Evolutionary conservation across 306 rosid species (phyloP).

Genomic region (Vicia sativa): DNA sequence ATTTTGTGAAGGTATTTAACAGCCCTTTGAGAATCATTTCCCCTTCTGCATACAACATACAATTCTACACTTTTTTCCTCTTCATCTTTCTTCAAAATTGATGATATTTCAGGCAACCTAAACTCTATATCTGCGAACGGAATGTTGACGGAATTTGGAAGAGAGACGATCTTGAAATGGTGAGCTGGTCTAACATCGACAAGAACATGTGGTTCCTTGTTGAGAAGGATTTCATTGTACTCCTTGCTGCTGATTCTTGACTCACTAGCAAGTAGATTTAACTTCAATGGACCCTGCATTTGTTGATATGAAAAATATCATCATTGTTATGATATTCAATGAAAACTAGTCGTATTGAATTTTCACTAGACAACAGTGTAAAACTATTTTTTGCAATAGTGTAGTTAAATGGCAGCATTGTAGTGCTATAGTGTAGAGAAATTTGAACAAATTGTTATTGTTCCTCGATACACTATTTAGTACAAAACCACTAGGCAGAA

Average conservation of each 20-base stretch:
- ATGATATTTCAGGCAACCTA: conserved; percentile 58
- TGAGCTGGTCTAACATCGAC: conserved; percentile 85
- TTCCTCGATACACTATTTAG: too few relatives aligned
- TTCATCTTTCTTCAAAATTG: conserved; percentile 49
- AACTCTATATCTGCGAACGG: conserved; percentile 73
- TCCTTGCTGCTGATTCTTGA: conserved; percentile 78
- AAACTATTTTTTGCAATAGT: not conserved
- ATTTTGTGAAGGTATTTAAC: conserved; percentile 71
- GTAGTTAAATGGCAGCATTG: not conserved
- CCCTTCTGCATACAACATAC: conserved; percentile 87
- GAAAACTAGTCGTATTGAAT: not conserved
- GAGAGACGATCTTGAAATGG: conserved; percentile 87
- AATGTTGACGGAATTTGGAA: conserved; percentile 79
- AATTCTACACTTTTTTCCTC: conserved; percentile 31
- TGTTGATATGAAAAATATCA: not conserved
- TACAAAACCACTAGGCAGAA: too few relatives aligned
- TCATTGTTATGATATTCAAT: not conserved
- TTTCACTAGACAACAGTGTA: not conserved
- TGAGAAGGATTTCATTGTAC: conserved; percentile 54
- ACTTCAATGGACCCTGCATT: conserved; percentile 74
- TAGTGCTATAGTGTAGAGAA: too few relatives aligned
- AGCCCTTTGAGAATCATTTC: conserved; percentile 97
- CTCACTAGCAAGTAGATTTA: conserved; percentile 64
- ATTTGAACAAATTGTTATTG: too few relatives aligned
- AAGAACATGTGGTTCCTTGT: conserved; percentile 66